Conservation (phyloP, 169 alveolate species). For the Plasmodium cynomolgi region DNA sequence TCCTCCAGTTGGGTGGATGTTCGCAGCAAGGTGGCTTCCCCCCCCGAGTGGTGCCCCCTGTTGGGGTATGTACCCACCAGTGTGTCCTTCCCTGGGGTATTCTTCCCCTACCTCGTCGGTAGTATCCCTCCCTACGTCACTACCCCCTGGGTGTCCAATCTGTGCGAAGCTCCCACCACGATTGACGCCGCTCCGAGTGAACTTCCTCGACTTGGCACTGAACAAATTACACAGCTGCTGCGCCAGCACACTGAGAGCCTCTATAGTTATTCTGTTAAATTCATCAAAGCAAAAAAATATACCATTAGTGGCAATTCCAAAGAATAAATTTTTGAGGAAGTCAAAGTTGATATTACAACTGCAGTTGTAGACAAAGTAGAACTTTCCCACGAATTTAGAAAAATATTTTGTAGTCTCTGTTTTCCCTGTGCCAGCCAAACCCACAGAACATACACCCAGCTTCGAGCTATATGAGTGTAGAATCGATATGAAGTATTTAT, state of each 20-base stretch:
- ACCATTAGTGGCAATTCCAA: slow-evolving; percentile 95
- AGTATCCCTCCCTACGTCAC: not conserved
- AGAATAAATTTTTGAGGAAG: slow-evolving; percentile 96
- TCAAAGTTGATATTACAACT: slow-evolving; percentile 97
- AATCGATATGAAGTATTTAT: slow-evolving; percentile 96
- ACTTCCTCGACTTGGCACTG: slow-evolving; percentile 62
- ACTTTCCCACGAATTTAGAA: slow-evolving; percentile 96
- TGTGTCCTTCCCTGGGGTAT: not conserved
- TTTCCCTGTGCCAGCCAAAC: slow-evolving; percentile 99
- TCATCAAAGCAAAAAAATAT: slow-evolving; percentile 99
- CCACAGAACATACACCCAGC: slow-evolving; percentile 98
- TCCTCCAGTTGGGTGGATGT: fast-evolving
- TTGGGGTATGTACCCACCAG: not conserved
- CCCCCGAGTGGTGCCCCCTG: not conserved
- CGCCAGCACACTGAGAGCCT: slow-evolving; percentile 96
- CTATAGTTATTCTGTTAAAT: slow-evolving; percentile 96
- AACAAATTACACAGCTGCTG: slow-evolving; percentile 84
- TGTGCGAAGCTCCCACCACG: not conserved
- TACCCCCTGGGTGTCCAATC: not conserved
- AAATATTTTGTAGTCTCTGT: slow-evolving; percentile 99
- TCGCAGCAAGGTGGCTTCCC: not conserved
- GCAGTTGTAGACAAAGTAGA: slow-evolving; percentile 97
- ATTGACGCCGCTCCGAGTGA: not conserved
- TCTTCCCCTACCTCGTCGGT: not conserved
- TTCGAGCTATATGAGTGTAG: slow-evolving; percentile 97